A percentile compares a stretch with the other conserved stretches of the same genome.
phyloP scores from a whole-genome alignment of 2,329 filamentous ascomycete species.

The Escovopsis weberi region DNA sequence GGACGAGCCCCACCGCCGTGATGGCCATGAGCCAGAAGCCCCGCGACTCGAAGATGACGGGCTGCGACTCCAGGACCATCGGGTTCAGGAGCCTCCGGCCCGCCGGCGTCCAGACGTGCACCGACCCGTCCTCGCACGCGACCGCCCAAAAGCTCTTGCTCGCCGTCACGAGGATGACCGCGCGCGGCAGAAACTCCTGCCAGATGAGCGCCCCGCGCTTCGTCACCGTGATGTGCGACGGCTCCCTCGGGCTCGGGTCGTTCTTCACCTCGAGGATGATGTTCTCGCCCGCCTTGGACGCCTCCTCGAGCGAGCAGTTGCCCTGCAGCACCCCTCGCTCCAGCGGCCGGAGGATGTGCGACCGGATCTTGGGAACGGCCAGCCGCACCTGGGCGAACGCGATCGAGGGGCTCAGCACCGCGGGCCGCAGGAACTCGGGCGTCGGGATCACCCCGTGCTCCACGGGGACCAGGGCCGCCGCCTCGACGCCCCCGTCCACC shows the following conservation, averaged over 20 bases:
- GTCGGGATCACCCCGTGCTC: conserved; percentile 49
- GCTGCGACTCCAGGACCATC: conserved; percentile 77
- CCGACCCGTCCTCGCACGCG: conserved; percentile 79
- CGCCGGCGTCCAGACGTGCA: conserved; percentile 86
- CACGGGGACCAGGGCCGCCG: conserved; percentile 48
- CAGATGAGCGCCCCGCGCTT: conserved; percentile 71
- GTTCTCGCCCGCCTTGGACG: conserved; percentile 50
- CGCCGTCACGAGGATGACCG: conserved; percentile 80
- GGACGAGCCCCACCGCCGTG: conserved; percentile 72
- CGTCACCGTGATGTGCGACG: conserved; percentile 67
- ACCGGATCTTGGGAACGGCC: conserved; percentile 74
- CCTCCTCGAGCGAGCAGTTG: conserved; percentile 42
- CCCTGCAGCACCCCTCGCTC: conserved; percentile 48
- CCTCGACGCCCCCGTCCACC: conserved; percentile 56
- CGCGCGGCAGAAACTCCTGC: conserved; percentile 83
- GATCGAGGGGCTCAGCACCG: conserved; percentile 70
- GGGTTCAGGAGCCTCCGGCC: conserved; percentile 76
- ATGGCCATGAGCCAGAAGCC: conserved; percentile 84
- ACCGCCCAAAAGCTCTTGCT: conserved; percentile 86
- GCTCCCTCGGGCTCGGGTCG: conserved; percentile 61
- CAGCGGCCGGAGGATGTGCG: conserved; percentile 67
- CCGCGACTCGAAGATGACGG: conserved; percentile 83
- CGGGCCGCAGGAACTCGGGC: conserved; percentile 76
- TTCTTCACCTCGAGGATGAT: conserved; percentile 82
- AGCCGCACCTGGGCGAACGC: conserved; percentile 71